Base-by-base conservation (phyloP, 208 protist genomes). In the Blastocrithidia nonstop region DNA sequence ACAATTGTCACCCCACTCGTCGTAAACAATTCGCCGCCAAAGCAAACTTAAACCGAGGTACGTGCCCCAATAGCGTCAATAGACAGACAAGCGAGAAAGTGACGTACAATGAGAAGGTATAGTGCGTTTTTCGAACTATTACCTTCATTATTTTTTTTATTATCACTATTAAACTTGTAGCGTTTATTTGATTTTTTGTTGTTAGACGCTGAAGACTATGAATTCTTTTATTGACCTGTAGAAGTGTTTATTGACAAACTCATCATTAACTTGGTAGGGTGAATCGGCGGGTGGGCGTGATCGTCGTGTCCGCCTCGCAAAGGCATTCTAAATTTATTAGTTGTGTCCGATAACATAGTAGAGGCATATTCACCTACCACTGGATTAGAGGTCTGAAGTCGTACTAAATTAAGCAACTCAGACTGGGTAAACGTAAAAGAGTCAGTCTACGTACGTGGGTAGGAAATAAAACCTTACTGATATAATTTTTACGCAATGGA, bases 401-500 rank as follows among this genome's bases (percentile, higher is more conserved):
- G 45, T 24, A 95, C 80, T 8, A 97, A 55, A 6, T 78, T 69
- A 7, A 80, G 48, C 37, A 96, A 69, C 50, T 86, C 72, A n/a
- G 64, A 57, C 43, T 92, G 76, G 6, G 76, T 83, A 9, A 93
- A 77, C 4, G 49, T 83, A 61, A 96, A 98, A 26, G 57, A 55
- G 59, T 98, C 89, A 0, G 97, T 99, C 55, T 99, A 96, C 4
- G 97, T 99, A 33, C 97, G 76, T 0, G 97, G 97, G 71, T 99
- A 99, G 39, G 88, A 90, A 21, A 96, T 71, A 46, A 84, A 74
- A 15, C 83, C 84, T 45, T 94, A 71, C 43, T 95, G 83, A 55
- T 96, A 96, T 8, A 96, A 72, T 20, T 61, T 68, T 71, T 96
- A 86, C 5, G 87, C 83, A 35, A 96, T 57, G 9, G 67, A 57